Base-by-base conservation (phyloP, 1,139 yeast genomes). In the Geotrichum candidum region DNA sequence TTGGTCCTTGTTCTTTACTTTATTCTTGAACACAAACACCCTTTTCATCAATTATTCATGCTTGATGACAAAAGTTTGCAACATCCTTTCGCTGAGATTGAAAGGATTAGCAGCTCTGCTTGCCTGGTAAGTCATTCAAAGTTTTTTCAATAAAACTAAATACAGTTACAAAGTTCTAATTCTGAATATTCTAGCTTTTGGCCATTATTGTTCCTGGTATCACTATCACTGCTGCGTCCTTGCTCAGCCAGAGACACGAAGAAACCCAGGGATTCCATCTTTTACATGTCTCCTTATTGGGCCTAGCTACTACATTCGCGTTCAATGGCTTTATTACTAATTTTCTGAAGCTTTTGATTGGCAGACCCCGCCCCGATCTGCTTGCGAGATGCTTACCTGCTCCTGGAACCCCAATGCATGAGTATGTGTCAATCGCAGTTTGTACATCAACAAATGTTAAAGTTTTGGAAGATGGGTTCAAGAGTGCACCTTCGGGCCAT, bases 401-500 rank as follows among this genome's bases (percentile, higher is more conserved):
- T n/a, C 65, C 68, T 6, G 75, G 72, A 22, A 71, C 78, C 2
- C 75, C 78, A 2, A 59, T 64, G 15, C 74, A 76, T 57, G 69
- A 71, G 50, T 80, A 83, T 58, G 81, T 75, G 38, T 86, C 88
- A 1, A 68, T 74, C 22, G 82, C 77, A n/a, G 81, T 84, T 13
- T 84, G 88, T 69, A 81, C 85, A 0, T 77, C 76, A 33, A 69
- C 73, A 1, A 72, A 78, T 58, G 54, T 60, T 50, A 61, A 52
- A 7, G 68, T 75, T 25, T 70, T 63, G 15, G n/a, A 74, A 45
- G 96, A 89, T 68, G 96, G 96, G 0, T 80, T 87, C 77, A 82
- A 89, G 69, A 84, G 91, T 7, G 86, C 92, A 0, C 96, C 96
- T 0, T 85, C 91, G 1, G 96, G 96, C 11, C 96, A 89, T 70